phyloP scores from a whole-genome alignment of 2,329 filamentous ascomycete genomes.

The Neopestalotiopsis sp. region DNA sequence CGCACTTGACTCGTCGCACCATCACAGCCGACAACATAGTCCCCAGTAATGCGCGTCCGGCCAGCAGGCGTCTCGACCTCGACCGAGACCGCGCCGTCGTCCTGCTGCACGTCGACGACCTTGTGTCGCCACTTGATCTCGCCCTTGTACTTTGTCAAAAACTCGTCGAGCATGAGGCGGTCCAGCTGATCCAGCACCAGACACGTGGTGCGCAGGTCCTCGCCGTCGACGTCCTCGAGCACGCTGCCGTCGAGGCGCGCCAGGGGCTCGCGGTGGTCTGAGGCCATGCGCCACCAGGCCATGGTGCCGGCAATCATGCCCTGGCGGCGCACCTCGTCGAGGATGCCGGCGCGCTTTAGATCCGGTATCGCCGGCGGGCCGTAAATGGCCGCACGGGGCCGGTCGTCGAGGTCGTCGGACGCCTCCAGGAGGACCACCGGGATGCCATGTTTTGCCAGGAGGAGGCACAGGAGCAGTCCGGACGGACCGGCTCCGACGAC shows the following conservation, averaged over 20 bases:
- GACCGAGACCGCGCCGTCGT: constrained; percentile 49
- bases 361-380: constrained; percentile 63
- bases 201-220: constrained; percentile 47
- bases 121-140: constrained; percentile 51
- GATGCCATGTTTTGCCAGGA: constrained; percentile 59
- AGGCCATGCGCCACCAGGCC: constrained; percentile 43
- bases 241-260: constrained; percentile 42
- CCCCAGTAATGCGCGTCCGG: constrained; percentile 45
- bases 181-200: constrained; percentile 49
- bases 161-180: constrained; percentile 48
- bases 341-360: constrained; percentile 62
- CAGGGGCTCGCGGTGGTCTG: constrained; percentile 39
- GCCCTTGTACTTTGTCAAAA: constrained; percentile 40
- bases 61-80: constrained; percentile 46
- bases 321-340: constrained; percentile 44
- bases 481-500: constrained; percentile 57
- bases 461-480: constrained; percentile 54
- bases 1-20: constrained; percentile 56
- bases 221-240: constrained; percentile 42
- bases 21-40: constrained; percentile 64
- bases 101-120: constrained; percentile 53
- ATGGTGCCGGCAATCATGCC: constrained; percentile 46
- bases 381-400: constrained; percentile 68
- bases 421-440: constrained; percentile 62
- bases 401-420: constrained; percentile 58